These are phyloP conservation scores for Takashimella koratensis DNA, from an alignment of 1,284 basidiomycete genomes.

Conservation along the genomic window DNA sequence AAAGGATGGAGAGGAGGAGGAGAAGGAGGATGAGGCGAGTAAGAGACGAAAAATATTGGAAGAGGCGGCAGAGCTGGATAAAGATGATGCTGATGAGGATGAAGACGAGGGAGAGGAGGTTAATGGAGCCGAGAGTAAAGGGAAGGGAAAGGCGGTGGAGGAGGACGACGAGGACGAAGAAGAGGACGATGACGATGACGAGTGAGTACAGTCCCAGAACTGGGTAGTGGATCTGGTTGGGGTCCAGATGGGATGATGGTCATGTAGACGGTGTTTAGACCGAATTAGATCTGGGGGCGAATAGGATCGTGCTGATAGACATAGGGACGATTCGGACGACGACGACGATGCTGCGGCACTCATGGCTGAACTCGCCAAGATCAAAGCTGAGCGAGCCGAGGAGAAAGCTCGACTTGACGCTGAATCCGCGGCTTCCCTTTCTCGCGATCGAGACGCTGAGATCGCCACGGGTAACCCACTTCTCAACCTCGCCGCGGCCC, in stretches of 20 bases:
- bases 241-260: no score
- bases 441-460: conserved; percentile 67
- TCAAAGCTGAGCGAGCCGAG: conserved; percentile 87
- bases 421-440: conserved; percentile 64
- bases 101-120: conserved; percentile 53
- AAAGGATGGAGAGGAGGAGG: conserved; percentile 42
- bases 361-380: conserved; percentile 88
- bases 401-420: conserved; percentile 77
- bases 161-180: conserved; percentile 27
- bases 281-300: no score
- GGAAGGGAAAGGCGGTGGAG: conserved; percentile 46
- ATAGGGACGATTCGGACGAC: conserved; percentile 56
- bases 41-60: conserved; percentile 78
- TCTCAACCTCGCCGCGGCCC: conserved; percentile 79
- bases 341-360: conserved; percentile 92
- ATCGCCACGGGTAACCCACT: conserved; percentile 82
- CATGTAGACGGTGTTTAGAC: no score
- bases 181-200: conserved; percentile 49
- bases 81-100: conserved; percentile 72
- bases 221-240: no score
- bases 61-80: conserved; percentile 77
- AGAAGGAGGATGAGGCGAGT: conserved; percentile 59
- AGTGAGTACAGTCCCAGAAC: conserved; percentile 20
- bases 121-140: conserved; percentile 39
- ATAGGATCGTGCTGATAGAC: no score